Evolutionary conservation across 441 rosid genomes (phyloP).

Genomic region (Bruguiera hainesii): DNA sequence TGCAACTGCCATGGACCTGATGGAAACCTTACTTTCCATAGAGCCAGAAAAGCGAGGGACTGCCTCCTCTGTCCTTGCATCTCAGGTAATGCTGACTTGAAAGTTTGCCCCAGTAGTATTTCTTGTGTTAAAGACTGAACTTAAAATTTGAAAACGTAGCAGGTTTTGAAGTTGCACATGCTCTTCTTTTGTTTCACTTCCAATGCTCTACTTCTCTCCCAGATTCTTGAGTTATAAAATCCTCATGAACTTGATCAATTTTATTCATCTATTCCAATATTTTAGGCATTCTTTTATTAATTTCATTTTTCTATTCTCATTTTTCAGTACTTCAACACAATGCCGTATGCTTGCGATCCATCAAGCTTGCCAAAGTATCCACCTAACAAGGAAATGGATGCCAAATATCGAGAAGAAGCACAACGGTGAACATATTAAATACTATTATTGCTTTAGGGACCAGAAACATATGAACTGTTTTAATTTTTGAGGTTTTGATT

Average conservation of each 20-base stretch:
- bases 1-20: conserved; percentile 43
- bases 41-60: conserved; percentile 88
- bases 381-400: conserved; percentile 94
- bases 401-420: conserved; percentile 64
- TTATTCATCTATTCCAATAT: neutral
- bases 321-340: conserved; percentile 62
- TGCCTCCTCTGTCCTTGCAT: conserved; percentile 66
- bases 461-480: neutral
- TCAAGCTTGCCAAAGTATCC: conserved; percentile 84
- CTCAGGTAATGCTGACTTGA: conserved; percentile 44
- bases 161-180: neutral
- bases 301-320: conserved; percentile 5
- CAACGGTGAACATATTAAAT: conserved; percentile 45
- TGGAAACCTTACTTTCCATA: conserved; percentile 66
- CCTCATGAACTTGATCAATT: neutral
- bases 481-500: conserved; percentile 1
- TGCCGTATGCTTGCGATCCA: conserved; percentile 83
- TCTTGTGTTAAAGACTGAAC: neutral
- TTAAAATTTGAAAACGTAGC: neutral
- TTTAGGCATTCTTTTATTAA: neutral
- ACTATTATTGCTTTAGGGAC: neutral
- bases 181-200: neutral
- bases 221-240: neutral
- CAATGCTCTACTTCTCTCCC: neutral
- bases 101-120: neutral